Base-by-base conservation (phyloP, 768 basidiomycete genomes). In the Pilatotrama ljubarskyi region DNA sequence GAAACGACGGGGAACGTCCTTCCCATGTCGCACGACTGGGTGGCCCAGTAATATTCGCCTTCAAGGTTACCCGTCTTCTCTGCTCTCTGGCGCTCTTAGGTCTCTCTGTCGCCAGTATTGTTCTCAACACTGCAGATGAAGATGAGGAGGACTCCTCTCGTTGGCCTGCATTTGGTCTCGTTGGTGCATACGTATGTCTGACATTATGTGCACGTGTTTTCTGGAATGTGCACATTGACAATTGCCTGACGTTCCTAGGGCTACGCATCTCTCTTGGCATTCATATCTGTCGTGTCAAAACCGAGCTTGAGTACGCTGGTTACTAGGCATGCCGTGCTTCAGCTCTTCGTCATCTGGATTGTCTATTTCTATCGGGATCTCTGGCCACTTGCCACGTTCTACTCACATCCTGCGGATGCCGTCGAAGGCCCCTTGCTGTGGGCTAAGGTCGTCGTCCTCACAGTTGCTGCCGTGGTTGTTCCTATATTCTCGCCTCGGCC, bases 321-420 rank as follows among this genome's bases (percentile, higher is more conserved):
- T 4, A 76, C 75, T 22, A 71, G 70, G 9, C 86, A 88, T 66
- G 70, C 84, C 58, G 79, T 77, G 51, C 66, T 72, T n/a, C 65
- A 87, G 1, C 72, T 87, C 10, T 65, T 84, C 17, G 70, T 74
- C 25, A 74, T 74, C 5, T 82, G 83, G 67, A 64, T 64, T 10
- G 75, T 85, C 8, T 88, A 79, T 64, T 71, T 73, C 35, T 85
- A 84, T 65, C 79, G 86, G n/a, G 81, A 84, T 65, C 50, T 89
- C 7, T 86, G 77, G 69, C 88, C 87, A 13, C 66, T 88, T 9
- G 72, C 78, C 15, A 88, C 85, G 0, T 86, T 76, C 69, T 76
- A 75, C n/a, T 71, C 77, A 22, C 36, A 55, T 14, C 84, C 86
- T 7, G 60, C 73, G n/a, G 88, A 90, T 63, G 64, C 68, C 1